These are phyloP conservation scores for Trypanosoma theileri DNA, from an alignment of 208 protist species.

Conservation along the genomic window DNA sequence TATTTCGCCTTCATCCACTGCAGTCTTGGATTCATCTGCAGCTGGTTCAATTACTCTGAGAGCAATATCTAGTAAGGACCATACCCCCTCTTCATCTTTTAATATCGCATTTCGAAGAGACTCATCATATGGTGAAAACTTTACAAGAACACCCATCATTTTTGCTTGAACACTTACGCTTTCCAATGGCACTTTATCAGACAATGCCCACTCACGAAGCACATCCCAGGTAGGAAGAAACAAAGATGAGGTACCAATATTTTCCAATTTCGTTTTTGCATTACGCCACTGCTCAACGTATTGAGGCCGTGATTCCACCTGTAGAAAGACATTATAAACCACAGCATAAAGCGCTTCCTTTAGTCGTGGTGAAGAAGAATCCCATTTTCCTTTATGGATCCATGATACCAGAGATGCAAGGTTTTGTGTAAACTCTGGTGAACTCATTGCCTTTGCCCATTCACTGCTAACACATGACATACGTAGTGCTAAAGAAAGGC, in stretches of 20 bases:
- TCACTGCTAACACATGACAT: constrained; percentile 12
- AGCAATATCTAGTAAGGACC: constrained; percentile 12
- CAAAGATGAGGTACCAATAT: not conserved
- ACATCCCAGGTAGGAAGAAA: constrained; percentile 15
- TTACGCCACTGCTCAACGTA: constrained; percentile 25
- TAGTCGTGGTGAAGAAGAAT: constrained; percentile 1
- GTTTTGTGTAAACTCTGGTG: constrained; percentile 13
- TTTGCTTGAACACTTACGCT: constrained; percentile 10
- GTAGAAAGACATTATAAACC: constrained; percentile 27
- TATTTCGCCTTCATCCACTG: not conserved
- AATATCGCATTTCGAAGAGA: constrained; percentile 20
- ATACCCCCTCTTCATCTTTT: constrained; percentile 17
- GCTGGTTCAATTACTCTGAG: not conserved
- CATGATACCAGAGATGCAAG: not conserved
- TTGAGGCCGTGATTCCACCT: constrained; percentile 15
- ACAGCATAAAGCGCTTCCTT: constrained; percentile 27
- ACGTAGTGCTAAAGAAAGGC: constrained; percentile 25
- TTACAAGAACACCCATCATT: constrained; percentile 30
- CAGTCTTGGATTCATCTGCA: not conserved
- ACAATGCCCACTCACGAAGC: constrained; percentile 5
- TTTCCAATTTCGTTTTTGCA: not conserved
- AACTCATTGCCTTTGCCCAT: constrained; percentile 22
- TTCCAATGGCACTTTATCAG: not conserved
- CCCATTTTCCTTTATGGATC: not conserved
- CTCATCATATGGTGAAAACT: constrained; percentile 29